These are phyloP conservation scores for Colletotrichum chrysophilum DNA, from an alignment of 2,329 filamentous ascomycete genomes.

Conservation along the genomic window DNA sequence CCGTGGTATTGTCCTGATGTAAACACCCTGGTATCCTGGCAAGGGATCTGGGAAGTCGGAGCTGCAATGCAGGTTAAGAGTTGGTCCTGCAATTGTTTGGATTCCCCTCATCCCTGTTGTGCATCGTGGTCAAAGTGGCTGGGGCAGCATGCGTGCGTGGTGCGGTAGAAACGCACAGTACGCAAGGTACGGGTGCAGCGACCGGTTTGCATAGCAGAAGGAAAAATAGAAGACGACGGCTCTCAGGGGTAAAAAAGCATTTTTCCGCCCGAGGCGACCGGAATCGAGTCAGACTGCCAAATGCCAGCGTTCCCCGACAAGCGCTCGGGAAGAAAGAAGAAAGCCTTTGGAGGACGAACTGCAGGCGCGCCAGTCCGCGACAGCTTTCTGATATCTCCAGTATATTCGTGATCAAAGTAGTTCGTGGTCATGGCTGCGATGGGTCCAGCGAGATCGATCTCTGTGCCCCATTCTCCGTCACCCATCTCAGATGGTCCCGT, in stretches of 20 bases:
- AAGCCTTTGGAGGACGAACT: not conserved
- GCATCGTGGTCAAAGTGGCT: conserved; percentile 1
- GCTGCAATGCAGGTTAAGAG: not conserved
- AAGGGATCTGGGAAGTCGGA: not conserved
- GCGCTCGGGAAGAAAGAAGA: not conserved
- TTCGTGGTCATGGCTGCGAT: conserved; percentile 12
- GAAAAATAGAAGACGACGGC: not conserved
- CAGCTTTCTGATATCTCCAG: not conserved
- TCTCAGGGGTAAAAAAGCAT: not conserved
- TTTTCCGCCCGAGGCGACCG: conserved; percentile 6
- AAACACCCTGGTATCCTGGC: not conserved
- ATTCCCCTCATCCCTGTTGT: conserved; percentile 11
- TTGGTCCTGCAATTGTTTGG: conserved; percentile 9
- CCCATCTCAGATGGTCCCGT: conserved; percentile 20
- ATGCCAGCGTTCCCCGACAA: not conserved
- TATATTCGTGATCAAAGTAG: not conserved
- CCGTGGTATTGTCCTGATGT: not conserved
- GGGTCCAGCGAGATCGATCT: conserved; percentile 20
- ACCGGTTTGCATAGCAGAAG: not conserved
- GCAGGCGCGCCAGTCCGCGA: not conserved
- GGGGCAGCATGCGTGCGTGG: not conserved
- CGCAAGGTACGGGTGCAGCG: not conserved
- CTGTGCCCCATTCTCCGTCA: conserved; percentile 18
- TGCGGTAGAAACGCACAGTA: not conserved
- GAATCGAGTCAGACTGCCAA: conserved; percentile 1